Base-by-base conservation (phyloP, 2,329 filamentous ascomycete species). In the Chaetomium sp. region DNA sequence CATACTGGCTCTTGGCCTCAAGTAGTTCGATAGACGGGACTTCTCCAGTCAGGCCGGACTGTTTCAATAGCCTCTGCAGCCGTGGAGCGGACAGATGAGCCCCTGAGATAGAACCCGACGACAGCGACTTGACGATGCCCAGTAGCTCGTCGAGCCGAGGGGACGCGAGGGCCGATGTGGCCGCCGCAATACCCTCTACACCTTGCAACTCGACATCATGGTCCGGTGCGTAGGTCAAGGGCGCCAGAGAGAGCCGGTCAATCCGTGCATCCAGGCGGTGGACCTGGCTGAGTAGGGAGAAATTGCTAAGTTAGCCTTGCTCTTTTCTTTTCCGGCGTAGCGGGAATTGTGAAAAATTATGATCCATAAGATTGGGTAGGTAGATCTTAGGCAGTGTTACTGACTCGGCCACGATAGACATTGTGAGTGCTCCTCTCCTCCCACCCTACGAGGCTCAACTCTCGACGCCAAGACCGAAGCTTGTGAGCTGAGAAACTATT, bases 51-150 rank as follows among this genome's bases (percentile, higher is more conserved):
- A 89, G 74, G 9, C 77, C 76, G 1, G 87, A 86, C 65, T 85
- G 79, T 7, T 78, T 71, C 40, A 95, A 76, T 36, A 91, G 73
- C 11, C 72, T 70, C 56, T 78, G 77, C 57, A 95, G 81, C 32
- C 79, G 79, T 53, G 75, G 72, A 27, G 81, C 70, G 2, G 82
- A 72, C n/a, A 91, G 72, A 6, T 88, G 73, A 36, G 82, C 75
- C 52, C 80, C 78, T 5, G 85, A 82, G 2, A 83, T 81, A 0
- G 86, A 82, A 2, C 83, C 83, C 4, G 86, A 82, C 19, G 88
- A 91, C 11, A 95, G 72, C 2, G 82, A 76, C 69, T 86, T 86
- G 65, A 89, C 81, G 53, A 91, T 80, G 55, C 73, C 75, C 61
- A 91, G 79, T 41, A 95, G 74, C 52, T 84, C 77, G 69, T 81